Conservation (phyloP, 1,284 basidiomycete species). For the Crucibulum cyathiforme region DNA sequence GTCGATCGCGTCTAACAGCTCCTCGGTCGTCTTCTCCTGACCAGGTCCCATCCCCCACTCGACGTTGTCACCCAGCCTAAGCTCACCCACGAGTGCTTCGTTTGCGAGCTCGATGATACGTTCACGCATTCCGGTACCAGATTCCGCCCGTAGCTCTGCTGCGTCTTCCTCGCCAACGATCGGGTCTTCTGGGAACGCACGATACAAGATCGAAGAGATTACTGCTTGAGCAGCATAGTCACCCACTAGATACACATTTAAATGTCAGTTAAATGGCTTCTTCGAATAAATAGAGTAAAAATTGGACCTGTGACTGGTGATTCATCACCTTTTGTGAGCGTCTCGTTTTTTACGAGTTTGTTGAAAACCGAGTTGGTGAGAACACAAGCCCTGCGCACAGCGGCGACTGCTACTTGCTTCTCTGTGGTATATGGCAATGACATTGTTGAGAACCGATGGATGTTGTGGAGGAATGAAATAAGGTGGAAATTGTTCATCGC, state of each 20-base stretch:
- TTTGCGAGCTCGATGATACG: slow-evolving; percentile 87
- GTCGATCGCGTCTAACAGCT: slow-evolving; percentile 87
- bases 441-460: slow-evolving; percentile 20
- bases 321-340: slow-evolving; percentile 91
- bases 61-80: slow-evolving; percentile 54
- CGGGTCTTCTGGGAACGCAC: slow-evolving; percentile 83
- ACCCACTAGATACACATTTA: slow-evolving; percentile 62
- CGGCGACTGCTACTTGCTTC: slow-evolving; percentile 71
- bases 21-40: slow-evolving; percentile 51
- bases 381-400: slow-evolving; percentile 87
- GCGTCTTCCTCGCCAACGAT: slow-evolving; percentile 98
- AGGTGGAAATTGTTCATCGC: no score
- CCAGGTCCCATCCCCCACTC: slow-evolving; percentile 74
- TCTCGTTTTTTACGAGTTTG: slow-evolving; percentile 86
- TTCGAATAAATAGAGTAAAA: background rate
- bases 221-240: slow-evolving; percentile 93
- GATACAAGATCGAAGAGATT: slow-evolving; percentile 78
- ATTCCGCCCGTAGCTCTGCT: slow-evolving; percentile 70
- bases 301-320: slow-evolving; percentile 90
- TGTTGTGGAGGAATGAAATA: no score
- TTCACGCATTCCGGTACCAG: slow-evolving; percentile 59
- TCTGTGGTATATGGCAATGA: slow-evolving; percentile 39
- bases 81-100: slow-evolving; percentile 71
- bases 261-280: no score
- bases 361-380: slow-evolving; percentile 90